Evolutionary conservation across 2,329 filamentous ascomycete genomes (phyloP).

Genomic region (Phyllosticta citribraziliensis): DNA sequence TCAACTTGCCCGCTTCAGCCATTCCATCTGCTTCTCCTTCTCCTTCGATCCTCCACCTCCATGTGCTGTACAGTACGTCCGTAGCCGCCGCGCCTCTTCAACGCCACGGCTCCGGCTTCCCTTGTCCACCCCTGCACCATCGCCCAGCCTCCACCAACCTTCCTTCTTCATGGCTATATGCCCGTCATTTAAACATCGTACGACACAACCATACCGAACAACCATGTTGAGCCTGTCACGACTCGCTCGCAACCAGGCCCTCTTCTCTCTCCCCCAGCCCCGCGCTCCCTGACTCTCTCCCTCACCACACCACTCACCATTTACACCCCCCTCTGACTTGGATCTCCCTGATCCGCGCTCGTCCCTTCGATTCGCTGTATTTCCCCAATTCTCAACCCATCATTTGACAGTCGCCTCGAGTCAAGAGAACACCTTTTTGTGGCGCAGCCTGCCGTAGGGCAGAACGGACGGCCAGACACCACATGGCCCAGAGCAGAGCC

Average conservation of each 20-base stretch:
- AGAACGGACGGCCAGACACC: not conserved
- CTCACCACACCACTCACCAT: not conserved
- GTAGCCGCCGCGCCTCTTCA: not conserved
- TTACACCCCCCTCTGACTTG: not conserved
- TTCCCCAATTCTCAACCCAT: not conserved
- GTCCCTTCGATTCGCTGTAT: not conserved
- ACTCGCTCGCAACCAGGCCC: not conserved
- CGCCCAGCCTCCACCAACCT: not conserved
- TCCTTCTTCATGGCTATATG: not conserved
- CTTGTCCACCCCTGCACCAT: not conserved
- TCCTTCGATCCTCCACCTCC: not conserved
- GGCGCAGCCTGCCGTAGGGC: not conserved
- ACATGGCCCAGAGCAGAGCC: too few species aligned
- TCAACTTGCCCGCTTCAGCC: not conserved
- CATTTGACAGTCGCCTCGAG: not conserved
- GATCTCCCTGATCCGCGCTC: not conserved
- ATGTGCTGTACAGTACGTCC: not conserved
- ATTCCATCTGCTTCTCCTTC: not conserved
- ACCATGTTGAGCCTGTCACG: not conserved
- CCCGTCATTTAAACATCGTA: not conserved
- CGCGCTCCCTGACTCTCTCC: not conserved
- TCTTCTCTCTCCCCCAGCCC: not conserved
- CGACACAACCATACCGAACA: not conserved
- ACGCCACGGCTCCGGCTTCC: not conserved
- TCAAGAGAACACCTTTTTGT: not conserved